phyloP scores from a whole-genome alignment of 345 rosid genomes.

The Hibiscus syriacus region DNA sequence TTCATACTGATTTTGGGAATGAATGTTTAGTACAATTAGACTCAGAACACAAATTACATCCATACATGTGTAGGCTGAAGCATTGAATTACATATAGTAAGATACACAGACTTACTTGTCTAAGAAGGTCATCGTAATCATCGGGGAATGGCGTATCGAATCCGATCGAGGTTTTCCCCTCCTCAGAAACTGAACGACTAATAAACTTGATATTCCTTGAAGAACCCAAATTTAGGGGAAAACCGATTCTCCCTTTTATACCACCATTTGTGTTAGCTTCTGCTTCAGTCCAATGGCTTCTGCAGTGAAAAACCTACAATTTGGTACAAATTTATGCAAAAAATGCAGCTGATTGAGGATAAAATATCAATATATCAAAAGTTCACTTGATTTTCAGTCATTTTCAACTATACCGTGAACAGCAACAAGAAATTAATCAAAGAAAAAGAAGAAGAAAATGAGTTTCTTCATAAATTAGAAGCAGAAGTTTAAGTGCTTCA shows the following conservation, averaged over 20 bases:
- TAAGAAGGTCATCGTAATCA: slow-evolving; percentile 62
- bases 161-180: slow-evolving; percentile 29
- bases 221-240: background rate
- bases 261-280: background rate
- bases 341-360: no score
- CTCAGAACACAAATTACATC: no score
- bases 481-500: no score
- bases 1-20: no score
- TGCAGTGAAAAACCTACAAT: slow-evolving; percentile 10
- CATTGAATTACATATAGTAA: background rate
- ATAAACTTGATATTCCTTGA: background rate
- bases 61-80: no score
- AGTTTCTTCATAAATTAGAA: no score
- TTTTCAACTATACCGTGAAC: no score
- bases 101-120: slow-evolving; percentile 43
- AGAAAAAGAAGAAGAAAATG: no score
- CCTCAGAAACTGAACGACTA: slow-evolving; percentile 28
- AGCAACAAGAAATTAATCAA: no score
- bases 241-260: background rate
- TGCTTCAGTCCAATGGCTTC: slow-evolving; percentile 1
- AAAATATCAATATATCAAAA: no score
- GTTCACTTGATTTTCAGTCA: no score
- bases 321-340: background rate
- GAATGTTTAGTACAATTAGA: no score
- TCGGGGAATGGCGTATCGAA: slow-evolving; percentile 52